These are phyloP conservation scores for Fusarium heterosporum DNA, from an alignment of 2,329 filamentous ascomycete species.

Conservation along the genomic window DNA sequence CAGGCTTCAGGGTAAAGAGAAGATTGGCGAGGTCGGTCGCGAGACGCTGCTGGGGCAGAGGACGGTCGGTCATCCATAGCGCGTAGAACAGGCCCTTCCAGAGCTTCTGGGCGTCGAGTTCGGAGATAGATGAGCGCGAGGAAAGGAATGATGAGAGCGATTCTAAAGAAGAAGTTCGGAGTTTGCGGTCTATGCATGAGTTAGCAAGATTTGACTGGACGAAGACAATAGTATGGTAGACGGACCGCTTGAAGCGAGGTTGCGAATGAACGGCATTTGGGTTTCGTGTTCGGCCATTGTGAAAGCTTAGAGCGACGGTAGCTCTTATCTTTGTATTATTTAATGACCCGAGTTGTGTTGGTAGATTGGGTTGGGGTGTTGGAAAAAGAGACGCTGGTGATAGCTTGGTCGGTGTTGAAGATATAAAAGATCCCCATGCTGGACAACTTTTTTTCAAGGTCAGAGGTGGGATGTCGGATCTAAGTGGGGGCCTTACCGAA, in stretches of 20 bases:
- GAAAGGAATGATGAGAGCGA: slow-evolving; percentile 84
- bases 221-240: slow-evolving; percentile 34
- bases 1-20: slow-evolving; percentile 64
- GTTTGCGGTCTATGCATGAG: slow-evolving; percentile 73
- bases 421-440: slow-evolving; percentile 21
- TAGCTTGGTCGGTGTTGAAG: slow-evolving; percentile 34
- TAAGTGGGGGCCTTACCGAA: slow-evolving; percentile 42
- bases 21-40: slow-evolving; percentile 81
- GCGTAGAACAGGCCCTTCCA: slow-evolving; percentile 97
- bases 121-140: slow-evolving; percentile 68
- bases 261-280: slow-evolving; percentile 80
- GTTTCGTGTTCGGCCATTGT: slow-evolving; percentile 53
- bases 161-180: slow-evolving; percentile 79
- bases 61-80: slow-evolving; percentile 93
- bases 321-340: not conserved
- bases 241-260: slow-evolving; percentile 85
- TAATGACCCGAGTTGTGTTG: not conserved
- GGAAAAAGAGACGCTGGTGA: slow-evolving; percentile 3
- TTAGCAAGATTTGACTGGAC: not conserved
- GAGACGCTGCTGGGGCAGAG: slow-evolving; percentile 86
- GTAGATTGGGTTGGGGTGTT: not conserved
- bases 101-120: slow-evolving; percentile 83
- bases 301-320: slow-evolving; percentile 22
- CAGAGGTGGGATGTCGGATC: slow-evolving; percentile 39
- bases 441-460: slow-evolving; percentile 45